phyloP scores from a whole-genome alignment of 2,329 filamentous ascomycete genomes.

The Septoria petroselini region DNA sequence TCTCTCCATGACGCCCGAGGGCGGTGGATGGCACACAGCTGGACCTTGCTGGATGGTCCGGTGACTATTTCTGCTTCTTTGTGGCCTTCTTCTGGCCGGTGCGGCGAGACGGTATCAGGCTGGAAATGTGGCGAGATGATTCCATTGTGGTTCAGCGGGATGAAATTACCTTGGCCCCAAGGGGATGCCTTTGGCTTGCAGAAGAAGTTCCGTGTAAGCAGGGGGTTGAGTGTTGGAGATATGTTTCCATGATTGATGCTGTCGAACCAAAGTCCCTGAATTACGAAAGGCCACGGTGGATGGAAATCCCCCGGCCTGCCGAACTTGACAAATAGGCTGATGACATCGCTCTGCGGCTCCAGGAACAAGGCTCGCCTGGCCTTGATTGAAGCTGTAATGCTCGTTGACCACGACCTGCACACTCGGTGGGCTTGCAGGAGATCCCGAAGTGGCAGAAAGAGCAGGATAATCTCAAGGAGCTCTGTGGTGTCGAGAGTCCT shows the following conservation, averaged over 20 bases:
- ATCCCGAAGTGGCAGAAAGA: neutral
- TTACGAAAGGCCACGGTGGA: neutral
- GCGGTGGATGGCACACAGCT: neutral
- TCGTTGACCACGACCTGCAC: neutral
- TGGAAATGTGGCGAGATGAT: neutral
- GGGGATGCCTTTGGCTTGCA: no score
- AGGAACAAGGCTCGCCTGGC: neutral
- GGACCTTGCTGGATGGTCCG: neutral
- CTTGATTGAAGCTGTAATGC: neutral
- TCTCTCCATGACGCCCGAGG: conserved; percentile 8
- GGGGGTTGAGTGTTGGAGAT: neutral
- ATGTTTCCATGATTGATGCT: neutral
- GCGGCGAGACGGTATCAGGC: no score
- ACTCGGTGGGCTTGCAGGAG: neutral
- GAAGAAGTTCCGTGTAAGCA: neutral
- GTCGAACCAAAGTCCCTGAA: neutral
- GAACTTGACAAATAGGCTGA: neutral
- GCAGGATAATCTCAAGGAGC: conserved; percentile 1
- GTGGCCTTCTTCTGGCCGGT: neutral
- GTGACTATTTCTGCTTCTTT: no score
- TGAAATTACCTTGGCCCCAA: neutral
- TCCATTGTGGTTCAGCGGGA: neutral
- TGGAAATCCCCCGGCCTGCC: neutral
- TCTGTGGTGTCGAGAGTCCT: neutral
- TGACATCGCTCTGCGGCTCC: neutral